phyloP scores from a whole-genome alignment of 768 basidiomycete species.

The Dictyophora rubrovolvata region DNA sequence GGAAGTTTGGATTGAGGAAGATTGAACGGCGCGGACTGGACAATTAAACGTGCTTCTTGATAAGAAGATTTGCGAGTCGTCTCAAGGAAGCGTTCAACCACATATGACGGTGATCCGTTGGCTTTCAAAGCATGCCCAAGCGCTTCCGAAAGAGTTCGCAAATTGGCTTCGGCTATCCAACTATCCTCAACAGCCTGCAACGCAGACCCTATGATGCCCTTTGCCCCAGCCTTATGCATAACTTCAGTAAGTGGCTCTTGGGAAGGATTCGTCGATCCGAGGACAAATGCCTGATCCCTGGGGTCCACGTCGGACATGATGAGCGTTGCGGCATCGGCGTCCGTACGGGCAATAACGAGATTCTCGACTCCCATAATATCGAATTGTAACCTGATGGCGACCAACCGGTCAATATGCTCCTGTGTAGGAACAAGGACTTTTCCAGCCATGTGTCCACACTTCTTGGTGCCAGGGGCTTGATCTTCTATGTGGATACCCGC shows the following conservation, averaged over 20 bases:
- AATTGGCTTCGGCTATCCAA: conserved; percentile 71
- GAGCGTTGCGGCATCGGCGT: conserved; percentile 95
- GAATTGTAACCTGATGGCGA: conserved; percentile 93
- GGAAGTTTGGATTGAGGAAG: conserved; percentile 47
- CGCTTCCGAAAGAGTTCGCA: conserved; percentile 67
- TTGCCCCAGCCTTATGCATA: conserved; percentile 77
- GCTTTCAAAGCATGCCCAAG: conserved; percentile 58
- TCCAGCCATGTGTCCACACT: conserved; percentile 89
- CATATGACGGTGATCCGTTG: conserved; percentile 33
- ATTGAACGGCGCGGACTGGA: conserved; percentile 62
- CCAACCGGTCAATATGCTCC: conserved; percentile 96
- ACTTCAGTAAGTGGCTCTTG: conserved; percentile 62
- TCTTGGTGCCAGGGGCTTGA: conserved; percentile 96
- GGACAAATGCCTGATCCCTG: conserved; percentile 96
- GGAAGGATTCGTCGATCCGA: conserved; percentile 75
- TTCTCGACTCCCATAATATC: conserved; percentile 99
- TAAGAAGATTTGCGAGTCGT: conserved; percentile 62
- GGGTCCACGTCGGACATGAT: conserved; percentile 95
- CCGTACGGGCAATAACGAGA: conserved; percentile 86
- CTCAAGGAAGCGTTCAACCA: conserved; percentile 51
- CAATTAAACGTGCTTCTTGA: conserved; percentile 58
- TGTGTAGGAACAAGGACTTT: conserved; percentile 95
- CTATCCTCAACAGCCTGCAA: conserved; percentile 84
- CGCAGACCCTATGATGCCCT: conserved; percentile 67
- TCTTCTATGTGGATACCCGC: conserved; percentile 98